Percentiles rank a stretch among this genome's conserved stretches.
These are phyloP conservation scores for Mortierella sp. DNA, from an alignment of 371 early-diverging fungal species.

Conservation along the genomic window DNA sequence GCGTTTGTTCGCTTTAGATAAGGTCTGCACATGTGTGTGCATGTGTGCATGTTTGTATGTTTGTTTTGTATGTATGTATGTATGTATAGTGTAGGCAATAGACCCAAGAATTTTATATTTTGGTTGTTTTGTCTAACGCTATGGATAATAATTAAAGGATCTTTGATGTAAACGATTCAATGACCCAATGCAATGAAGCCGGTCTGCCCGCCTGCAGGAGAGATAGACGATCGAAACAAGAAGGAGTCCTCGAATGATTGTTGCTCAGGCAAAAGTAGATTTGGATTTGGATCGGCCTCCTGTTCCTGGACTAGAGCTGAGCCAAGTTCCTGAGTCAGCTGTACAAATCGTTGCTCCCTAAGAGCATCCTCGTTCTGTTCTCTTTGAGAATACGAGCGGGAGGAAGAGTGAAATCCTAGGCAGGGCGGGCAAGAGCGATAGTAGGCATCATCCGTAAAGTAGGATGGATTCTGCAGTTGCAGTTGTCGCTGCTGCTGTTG, in stretches of 20 bases:
- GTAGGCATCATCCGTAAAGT: conserved; percentile 12
- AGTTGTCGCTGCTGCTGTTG: not conserved
- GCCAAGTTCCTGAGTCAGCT: conserved; percentile 26
- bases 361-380: conserved; percentile 13
- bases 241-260: conserved; percentile 7
- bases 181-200: conserved; percentile 3
- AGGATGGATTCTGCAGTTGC: conserved; percentile 1
- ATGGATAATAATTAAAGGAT: not conserved
- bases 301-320: conserved; percentile 14
- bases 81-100: not conserved
- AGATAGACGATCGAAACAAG: conserved; percentile 9
- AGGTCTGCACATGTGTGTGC: not conserved
- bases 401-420: conserved; percentile 18
- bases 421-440: conserved; percentile 26
- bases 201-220: conserved; percentile 3
- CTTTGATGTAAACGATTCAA: not conserved
- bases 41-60: not conserved
- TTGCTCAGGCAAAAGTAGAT: conserved; percentile 6
- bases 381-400: not conserved
- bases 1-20: not conserved
- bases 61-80: too few relatives aligned
- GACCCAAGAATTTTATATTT: not conserved
- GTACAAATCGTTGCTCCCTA: conserved; percentile 22
- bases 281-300: not conserved
- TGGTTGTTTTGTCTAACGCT: not conserved